These are phyloP conservation scores for Colletotrichum endophyticum DNA, from an alignment of 2,329 filamentous ascomycete species.

Conservation along the genomic window DNA sequence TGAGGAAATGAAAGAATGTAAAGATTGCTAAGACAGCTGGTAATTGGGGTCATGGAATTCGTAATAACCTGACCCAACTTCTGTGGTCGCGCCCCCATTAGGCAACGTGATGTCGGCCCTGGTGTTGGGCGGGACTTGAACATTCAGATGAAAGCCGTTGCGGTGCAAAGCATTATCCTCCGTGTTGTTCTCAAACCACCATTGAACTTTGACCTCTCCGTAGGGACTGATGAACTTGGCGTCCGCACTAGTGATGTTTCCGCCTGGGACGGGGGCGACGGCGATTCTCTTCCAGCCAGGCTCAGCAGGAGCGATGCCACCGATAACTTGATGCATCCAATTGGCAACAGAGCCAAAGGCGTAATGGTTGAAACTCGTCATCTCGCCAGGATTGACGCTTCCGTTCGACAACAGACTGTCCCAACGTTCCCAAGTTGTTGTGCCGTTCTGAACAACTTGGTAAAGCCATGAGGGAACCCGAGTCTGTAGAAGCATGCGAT, in stretches of 20 bases:
- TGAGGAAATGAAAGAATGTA: background rate
- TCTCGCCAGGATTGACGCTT: slow-evolving; percentile 46
- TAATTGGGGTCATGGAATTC: slow-evolving; percentile 12
- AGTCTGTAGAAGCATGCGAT: slow-evolving; percentile 53
- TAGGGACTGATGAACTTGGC: slow-evolving; percentile 35
- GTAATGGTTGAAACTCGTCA: slow-evolving; percentile 58
- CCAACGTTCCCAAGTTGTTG: slow-evolving; percentile 58
- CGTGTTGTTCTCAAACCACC: slow-evolving; percentile 26
- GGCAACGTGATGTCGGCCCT: slow-evolving; percentile 13
- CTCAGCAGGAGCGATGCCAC: slow-evolving; percentile 41
- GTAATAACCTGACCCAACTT: slow-evolving; percentile 12
- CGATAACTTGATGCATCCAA: slow-evolving; percentile 50
- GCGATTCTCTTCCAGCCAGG: slow-evolving; percentile 44
- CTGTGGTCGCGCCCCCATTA: background rate
- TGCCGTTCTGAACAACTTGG: slow-evolving; percentile 48
- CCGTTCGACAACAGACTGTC: slow-evolving; percentile 50
- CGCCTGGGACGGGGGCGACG: slow-evolving; percentile 40
- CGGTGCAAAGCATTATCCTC: slow-evolving; percentile 4
- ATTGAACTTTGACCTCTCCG: slow-evolving; percentile 31
- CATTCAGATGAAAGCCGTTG: slow-evolving; percentile 11
- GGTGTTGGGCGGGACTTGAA: slow-evolving; percentile 4
- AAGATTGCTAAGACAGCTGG: background rate
- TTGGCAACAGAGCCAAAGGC: slow-evolving; percentile 52
- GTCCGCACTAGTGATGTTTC: slow-evolving; percentile 36
- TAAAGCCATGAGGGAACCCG: slow-evolving; percentile 53